phyloP scores from a whole-genome alignment of 139 green algal genomes.

The Chlorella vulgaris region DNA sequence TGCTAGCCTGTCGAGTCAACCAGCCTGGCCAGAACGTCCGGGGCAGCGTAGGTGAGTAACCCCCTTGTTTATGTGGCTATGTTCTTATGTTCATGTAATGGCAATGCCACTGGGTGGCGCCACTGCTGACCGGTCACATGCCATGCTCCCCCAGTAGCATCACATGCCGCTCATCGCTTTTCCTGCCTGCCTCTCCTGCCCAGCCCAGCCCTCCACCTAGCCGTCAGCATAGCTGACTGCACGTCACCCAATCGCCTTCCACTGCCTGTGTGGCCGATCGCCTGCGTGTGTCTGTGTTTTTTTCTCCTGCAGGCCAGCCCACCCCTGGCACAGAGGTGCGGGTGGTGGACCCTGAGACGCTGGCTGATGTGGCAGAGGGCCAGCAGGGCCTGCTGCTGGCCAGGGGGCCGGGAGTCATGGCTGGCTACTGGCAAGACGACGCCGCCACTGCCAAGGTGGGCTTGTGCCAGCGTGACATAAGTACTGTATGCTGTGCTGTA shows the following conservation, averaged over 20 bases:
- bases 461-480: background rate
- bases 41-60: slow-evolving; percentile 74
- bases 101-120: background rate
- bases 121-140: background rate
- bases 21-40: slow-evolving; percentile 65
- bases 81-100: background rate
- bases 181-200: too few relatives aligned
- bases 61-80: too few relatives aligned
- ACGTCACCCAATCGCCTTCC: background rate
- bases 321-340: slow-evolving; percentile 78
- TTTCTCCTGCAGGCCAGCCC: slow-evolving; percentile 38
- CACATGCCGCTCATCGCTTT: too few relatives aligned
- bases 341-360: slow-evolving; percentile 84
- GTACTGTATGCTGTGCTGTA: background rate
- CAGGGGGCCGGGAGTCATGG: slow-evolving; percentile 77
- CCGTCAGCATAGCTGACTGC: background rate
- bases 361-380: slow-evolving; percentile 67
- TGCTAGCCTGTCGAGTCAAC: slow-evolving; percentile 80
- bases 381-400: slow-evolving; percentile 80
- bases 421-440: slow-evolving; percentile 74
- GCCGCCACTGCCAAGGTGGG: slow-evolving; percentile 52
- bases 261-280: too few relatives aligned
- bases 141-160: too few relatives aligned
- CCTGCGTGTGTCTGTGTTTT: background rate
- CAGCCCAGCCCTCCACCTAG: too few relatives aligned